A percentile compares a stretch with the other conserved stretches of the same genome.
Conservation (phyloP, 306 rosid species). For the Rubus idaeus region DNA sequence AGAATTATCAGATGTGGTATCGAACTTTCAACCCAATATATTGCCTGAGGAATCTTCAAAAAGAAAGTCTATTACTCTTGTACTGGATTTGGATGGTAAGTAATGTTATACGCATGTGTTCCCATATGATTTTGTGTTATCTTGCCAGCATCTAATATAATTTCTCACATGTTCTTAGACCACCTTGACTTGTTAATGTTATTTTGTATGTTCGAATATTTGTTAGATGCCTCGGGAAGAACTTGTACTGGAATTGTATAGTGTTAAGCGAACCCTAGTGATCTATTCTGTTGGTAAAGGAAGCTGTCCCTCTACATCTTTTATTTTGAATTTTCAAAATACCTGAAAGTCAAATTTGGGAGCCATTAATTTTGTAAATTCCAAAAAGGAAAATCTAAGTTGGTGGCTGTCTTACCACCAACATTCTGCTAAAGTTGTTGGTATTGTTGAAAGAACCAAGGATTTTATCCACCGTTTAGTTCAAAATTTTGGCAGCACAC, state of each 20-base stretch:
- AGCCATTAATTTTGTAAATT: neutral
- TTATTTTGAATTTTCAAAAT: neutral
- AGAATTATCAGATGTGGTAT: slow-evolving; percentile 74
- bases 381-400: neutral
- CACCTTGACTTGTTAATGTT: neutral
- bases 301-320: neutral
- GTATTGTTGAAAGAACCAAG: neutral
- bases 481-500: neutral
- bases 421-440: neutral
- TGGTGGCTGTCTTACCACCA: neutral
- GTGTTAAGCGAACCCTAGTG: neutral
- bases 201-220: neutral
- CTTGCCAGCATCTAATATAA: neutral
- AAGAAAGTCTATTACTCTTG: slow-evolving; percentile 70
- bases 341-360: neutral
- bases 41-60: slow-evolving; percentile 56
- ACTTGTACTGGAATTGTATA: neutral
- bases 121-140: slow-evolving; percentile 7
- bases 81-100: slow-evolving; percentile 98
- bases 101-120: neutral
- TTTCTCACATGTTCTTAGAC: slow-evolving; percentile 9
- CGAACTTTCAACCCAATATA: slow-evolving; percentile 51
- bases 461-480: neutral
- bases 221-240: neutral
- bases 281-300: neutral